Evolutionary conservation across 2,329 filamentous ascomycete genomes (phyloP), one percentile per base, ranked within the genome.

Genomic region (Beauveria brongniartii): DNA sequence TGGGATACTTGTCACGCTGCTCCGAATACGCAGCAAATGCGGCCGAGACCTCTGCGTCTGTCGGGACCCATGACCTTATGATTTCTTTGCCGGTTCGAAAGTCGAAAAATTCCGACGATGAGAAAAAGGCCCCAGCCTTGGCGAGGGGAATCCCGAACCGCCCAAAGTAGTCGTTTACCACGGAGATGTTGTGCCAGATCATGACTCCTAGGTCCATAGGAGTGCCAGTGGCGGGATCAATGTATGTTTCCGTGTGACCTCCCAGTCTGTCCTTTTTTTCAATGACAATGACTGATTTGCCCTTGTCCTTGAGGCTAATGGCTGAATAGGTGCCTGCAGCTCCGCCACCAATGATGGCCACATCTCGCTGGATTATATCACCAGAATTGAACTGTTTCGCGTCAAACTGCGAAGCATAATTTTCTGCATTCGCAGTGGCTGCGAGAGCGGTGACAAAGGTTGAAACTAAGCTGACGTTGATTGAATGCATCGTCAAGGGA

Each of bases 251-350:
- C 0, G 34, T 37, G 34, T 37, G 34, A 14, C 34, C 34, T 37
- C 34, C 34, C 34, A 37, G 65, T 3, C 64, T 56, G 28, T 58
- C 60, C 52, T 75, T 64, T 57, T 70, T 70, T 63, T 80, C 78
- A 43, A 79, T 63, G 1, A 80, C 65, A 3, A 73, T 67, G 22
- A 78, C 68, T 3, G 62, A 72, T 41, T 74, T 70, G 44, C 71
- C 70, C 46, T 67, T 58, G 41, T 79, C 71, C 16, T 71, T 68
- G 12, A 80, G 69, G 9, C 65, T 55, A 47, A 78, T 71, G 5
- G 77, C 75, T 14, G 74, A 68, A 62, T 77, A 74, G 0, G 72
- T 75, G 14, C 77, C 77, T 12, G 68, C 64, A 0, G 74, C 68
- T 24, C 78, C 78, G 5, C 76, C 77, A 40, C 77, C 77, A 24